Evolutionary conservation across 2,329 filamentous ascomycete species (phyloP), one percentile per base, ranked within the genome.

Genomic region (Calonectria henricotiae): DNA sequence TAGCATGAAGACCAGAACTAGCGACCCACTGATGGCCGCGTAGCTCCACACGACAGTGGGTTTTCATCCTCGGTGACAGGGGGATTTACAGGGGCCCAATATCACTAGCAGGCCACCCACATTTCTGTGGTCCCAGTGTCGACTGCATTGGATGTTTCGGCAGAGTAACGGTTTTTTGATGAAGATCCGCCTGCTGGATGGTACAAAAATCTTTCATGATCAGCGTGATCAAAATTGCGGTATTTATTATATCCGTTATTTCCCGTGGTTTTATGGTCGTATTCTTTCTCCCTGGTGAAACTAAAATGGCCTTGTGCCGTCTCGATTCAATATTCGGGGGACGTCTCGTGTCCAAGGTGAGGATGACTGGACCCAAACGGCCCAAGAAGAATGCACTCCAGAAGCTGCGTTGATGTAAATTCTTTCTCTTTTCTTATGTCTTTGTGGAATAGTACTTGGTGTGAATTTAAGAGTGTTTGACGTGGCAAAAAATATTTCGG

Each of bases 21-120:
- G 47, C 35, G 43, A 39, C 51, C 51, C 51, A 58, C 51, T 58
- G 51, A 58, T 27, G 46, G 20, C 35, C 32, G 13, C 32, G 32
- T 2, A 25, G 51, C 51, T 58, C 51, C 51, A 58, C 47, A 51
- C 51, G 15, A 17, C 23, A 37, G 51, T 32, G 20, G 20, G 35
- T 5, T 58, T 58, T 13, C 12, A 13, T 8, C 51, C 20, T 20
- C 32, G 20, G 4, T 23, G 51, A 58, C 51, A 58, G 51, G 51
- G 51, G 51, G 32, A 11, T 11, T 39, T 39, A 25, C 51, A 41
- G 51, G 51, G 51, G 51, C 51, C 15, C n/a, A 20, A 23, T n/a
- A 46, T 46, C 43, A n/a, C n/a, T 20, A 39, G 23, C 23, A 30
- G 35, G 32, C 32, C 13, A 32, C 51, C 51, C 51, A 15, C 51